Base-by-base conservation (phyloP, 352 stramenopile species). In the Plasmopara viticola region DNA sequence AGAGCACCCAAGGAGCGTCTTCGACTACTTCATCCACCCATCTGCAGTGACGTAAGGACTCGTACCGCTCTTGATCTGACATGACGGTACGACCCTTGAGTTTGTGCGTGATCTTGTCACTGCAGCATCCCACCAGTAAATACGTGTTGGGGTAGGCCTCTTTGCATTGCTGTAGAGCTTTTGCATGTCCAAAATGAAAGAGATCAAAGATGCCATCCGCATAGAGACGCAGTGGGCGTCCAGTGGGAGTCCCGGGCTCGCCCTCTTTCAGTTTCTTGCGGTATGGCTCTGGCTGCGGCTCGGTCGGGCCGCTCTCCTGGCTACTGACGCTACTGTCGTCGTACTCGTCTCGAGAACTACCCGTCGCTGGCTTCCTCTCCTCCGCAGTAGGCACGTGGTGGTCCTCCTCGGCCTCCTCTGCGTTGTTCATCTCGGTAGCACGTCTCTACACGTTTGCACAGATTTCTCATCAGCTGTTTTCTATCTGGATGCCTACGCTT, bases 151-250 rank as follows among this genome's bases (percentile, higher is more conserved):
- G 85, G 57, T 93, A 95, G 33, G 82, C 75, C 29, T 86, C 65
- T 51, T 95, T 94, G 52, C 83, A 90, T 60, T 95, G 85, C 65
- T 95, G 81, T 49, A 95, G 62, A 4, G 85, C 85, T 56, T 85
- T 85, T 30, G 85, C 81, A 66, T 95, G 85, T 30, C 85, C 83
- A 52, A 91, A 94, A 55, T 95, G 83, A 68, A 93, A 95, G 18
- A 95, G 66, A 62, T 95, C 83, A 58, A 95, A 95, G 55, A 94
- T 94, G 17, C 85, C 85, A 50, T 95, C 85, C 9, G 85, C 85
- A 46, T 94, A 95, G 7, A 95, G 66, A 55, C 85, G 78, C 45
- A 95, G 58, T 5, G 85, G 85, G 29, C 80, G 74, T 8, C 83
- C 83, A 28, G 77, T 91, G 9, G 77, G 51, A n/a, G 78, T 86